These are phyloP conservation scores for Pyrenochaeta sp. DNA, from an alignment of 2,329 filamentous ascomycete species.

Conservation along the genomic window DNA sequence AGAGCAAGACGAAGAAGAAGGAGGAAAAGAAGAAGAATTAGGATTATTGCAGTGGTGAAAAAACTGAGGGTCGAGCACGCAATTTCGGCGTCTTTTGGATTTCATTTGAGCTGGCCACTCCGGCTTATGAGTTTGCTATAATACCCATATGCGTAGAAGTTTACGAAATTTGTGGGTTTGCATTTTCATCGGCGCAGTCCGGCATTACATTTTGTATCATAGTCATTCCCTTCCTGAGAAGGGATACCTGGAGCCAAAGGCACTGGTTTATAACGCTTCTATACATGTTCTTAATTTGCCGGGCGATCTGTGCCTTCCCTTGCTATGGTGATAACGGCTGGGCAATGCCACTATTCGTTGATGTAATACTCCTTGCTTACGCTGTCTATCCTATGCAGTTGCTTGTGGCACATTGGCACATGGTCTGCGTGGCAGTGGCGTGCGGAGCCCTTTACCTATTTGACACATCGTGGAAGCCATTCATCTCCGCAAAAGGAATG, in stretches of 20 bases:
- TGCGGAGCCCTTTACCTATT: no score
- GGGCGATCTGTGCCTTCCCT: background rate
- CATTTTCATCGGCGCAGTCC: constrained; percentile 12
- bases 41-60: constrained; percentile 6
- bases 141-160: constrained; percentile 17
- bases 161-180: constrained; percentile 9
- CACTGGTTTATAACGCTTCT: background rate
- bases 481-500: no score
- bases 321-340: no score
- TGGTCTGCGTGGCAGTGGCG: background rate
- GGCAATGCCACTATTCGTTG: no score
- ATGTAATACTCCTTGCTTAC: no score
- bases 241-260: background rate
- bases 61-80: no score
- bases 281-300: background rate
- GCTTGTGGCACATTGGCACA: no score
- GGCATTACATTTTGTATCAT: constrained; percentile 11
- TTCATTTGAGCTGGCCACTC: constrained; percentile 6
- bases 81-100: constrained; percentile 17
- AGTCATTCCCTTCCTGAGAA: background rate
- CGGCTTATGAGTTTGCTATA: constrained; percentile 16
- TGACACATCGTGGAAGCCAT: no score
- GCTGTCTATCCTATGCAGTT: no score
- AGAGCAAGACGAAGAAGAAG: constrained; percentile 33
- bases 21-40: constrained; percentile 35